Percentiles rank a stretch among this genome's conserved stretches.
These are phyloP conservation scores for Capsicum chinense DNA, from an alignment of 257 asterid genomes.

Conservation along the genomic window DNA sequence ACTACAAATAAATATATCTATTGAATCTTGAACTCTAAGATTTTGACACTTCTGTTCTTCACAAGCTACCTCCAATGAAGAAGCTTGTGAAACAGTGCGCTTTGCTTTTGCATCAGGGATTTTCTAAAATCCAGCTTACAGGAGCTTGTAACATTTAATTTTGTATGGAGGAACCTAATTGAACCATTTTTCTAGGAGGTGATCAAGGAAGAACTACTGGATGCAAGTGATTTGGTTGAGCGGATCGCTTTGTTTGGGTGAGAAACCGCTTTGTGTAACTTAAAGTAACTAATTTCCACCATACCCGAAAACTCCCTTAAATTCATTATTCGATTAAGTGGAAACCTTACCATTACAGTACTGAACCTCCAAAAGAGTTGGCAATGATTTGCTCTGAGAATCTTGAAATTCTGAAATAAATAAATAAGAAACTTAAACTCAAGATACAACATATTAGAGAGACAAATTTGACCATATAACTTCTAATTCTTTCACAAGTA, in stretches of 20 bases:
- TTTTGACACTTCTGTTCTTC: slow-evolving; percentile 31
- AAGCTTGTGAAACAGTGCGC: slow-evolving; percentile 22
- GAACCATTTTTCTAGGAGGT: slow-evolving; percentile 48
- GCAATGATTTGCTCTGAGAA: too few species aligned
- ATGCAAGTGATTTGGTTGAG: slow-evolving; percentile 42
- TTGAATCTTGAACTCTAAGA: slow-evolving; percentile 20
- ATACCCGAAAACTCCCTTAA: too few species aligned
- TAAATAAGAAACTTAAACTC: too few species aligned
- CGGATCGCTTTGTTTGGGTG: slow-evolving; percentile 38
- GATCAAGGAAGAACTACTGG: slow-evolving; percentile 41
- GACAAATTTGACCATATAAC: too few species aligned
- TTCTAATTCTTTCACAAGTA: too few species aligned
- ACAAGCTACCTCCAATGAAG: slow-evolving; percentile 22
- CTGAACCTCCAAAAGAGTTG: too few species aligned
- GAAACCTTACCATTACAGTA: too few species aligned
- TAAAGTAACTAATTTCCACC: too few species aligned
- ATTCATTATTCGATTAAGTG: too few species aligned
- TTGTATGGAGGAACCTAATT: slow-evolving; percentile 39
- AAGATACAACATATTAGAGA: too few species aligned
- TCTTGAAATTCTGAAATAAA: too few species aligned
- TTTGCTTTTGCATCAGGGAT: slow-evolving; percentile 32
- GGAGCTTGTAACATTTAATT: slow-evolving; percentile 42
- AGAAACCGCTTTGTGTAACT: too few species aligned
- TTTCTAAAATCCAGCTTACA: not conserved
- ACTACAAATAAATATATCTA: slow-evolving; percentile 28